These are phyloP conservation scores for Hyaloscypha finlandica DNA, from an alignment of 495 filamentous ascomycete species.

Conservation along the genomic window DNA sequence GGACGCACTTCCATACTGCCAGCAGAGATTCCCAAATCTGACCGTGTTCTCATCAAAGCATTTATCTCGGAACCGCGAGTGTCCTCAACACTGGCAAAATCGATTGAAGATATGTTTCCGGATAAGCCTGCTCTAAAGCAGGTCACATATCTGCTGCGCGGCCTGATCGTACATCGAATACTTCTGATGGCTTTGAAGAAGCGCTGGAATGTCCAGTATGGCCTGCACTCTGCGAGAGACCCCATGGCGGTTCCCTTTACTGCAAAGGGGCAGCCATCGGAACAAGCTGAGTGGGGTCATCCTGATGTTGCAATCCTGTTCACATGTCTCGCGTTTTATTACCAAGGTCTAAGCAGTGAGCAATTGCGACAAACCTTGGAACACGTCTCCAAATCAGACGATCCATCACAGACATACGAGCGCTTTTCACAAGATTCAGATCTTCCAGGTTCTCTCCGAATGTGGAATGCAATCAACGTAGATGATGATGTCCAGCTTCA, in stretches of 20 bases:
- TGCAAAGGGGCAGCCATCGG: constrained; percentile 43
- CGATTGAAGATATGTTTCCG: constrained; percentile 33
- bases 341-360: constrained; percentile 35
- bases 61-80: constrained; percentile 34
- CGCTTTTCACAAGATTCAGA: constrained; percentile 31
- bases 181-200: constrained; percentile 42
- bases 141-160: constrained; percentile 42
- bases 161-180: constrained; percentile 43
- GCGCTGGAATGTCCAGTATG: constrained; percentile 50
- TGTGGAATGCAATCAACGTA: constrained; percentile 53
- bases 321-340: constrained; percentile 47
- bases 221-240: constrained; percentile 40
- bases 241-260: constrained; percentile 50
- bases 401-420: constrained; percentile 51
- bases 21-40: constrained; percentile 23
- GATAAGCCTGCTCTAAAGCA: constrained; percentile 37
- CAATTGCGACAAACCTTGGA: constrained; percentile 41
- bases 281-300: constrained; percentile 44
- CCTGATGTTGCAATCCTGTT: constrained; percentile 47
- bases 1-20: constrained; percentile 37
- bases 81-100: constrained; percentile 19
- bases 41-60: constrained; percentile 32
- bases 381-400: constrained; percentile 47
- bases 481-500: constrained; percentile 49
- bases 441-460: constrained; percentile 43